Base-by-base conservation (phyloP, 129 eudicot genomes). In the Scalesia atractyloides region DNA sequence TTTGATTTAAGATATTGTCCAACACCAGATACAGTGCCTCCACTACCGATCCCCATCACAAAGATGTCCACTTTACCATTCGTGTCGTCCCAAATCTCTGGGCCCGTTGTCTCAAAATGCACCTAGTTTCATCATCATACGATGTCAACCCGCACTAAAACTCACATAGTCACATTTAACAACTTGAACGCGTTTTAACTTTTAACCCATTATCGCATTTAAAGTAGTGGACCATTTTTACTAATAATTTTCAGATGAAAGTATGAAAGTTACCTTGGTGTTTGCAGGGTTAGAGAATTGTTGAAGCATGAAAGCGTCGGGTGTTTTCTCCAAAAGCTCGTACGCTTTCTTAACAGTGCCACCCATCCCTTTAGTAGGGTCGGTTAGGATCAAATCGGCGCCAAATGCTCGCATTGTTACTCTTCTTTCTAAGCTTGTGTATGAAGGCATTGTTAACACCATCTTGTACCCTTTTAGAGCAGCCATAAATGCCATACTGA, bases 11-110 rank as follows among this genome's bases (percentile, higher is more conserved):
- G 89, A 80, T 95, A 95, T n/a, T 85, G 91, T 74, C 99, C 99
- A 64, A 90, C 97, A 5, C 99, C 99, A 10, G 99, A 75, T n/a
- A 95, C 99, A 2, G 99, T 95, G 70, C 99, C 99, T 72, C 99
- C 99, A 37, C 99, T 95, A 22, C 99, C 99, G 6, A 95, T 95
- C 60, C 99, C 99, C 99, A 94, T 94, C 18, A 94, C 83, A 66
- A 94, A 94, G 41, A 94, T 94, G 76, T 94, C 98, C 15, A 94
- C 97, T 69, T 94, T 83, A 52, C 98, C 97, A 5, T 84, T 71
- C 2, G 98, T 90, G 33, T 94, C 98, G 41, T 94, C 97, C 98
- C 98, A 94, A 37, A 94, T 90, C 72, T 94, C 98, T 16, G 98
- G 98, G 17, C 98, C 99, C 3, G 99, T 94, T 0, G 99, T 94